These are phyloP conservation scores for Lactarius vividus DNA, from an alignment of 768 basidiomycete species.

Conservation along the genomic window DNA sequence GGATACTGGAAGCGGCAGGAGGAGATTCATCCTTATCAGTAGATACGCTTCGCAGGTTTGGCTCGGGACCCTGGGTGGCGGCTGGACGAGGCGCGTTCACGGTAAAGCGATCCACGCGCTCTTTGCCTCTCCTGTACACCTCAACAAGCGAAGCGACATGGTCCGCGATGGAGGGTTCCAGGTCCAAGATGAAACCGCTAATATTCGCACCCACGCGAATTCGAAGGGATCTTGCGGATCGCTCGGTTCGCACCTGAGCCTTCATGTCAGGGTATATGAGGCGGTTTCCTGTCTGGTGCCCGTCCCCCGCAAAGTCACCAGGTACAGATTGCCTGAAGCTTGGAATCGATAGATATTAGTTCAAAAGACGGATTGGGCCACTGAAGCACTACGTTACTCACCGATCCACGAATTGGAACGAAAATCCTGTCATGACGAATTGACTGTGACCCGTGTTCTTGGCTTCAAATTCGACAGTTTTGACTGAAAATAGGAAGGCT, in stretches of 20 bases:
- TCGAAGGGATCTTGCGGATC: conserved; percentile 46
- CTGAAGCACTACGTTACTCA: conserved; percentile 39
- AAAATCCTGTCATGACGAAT: conserved; percentile 66
- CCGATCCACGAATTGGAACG: conserved; percentile 83
- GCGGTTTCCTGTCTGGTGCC: conserved; percentile 66
- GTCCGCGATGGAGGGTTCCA: conserved; percentile 77
- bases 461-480: conserved; percentile 67
- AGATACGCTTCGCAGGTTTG: conserved; percentile 7
- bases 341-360: conserved; percentile 14
- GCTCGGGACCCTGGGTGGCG: conserved; percentile 12
- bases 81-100: conserved; percentile 50
- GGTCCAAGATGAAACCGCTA: conserved; percentile 80
- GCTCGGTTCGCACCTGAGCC: conserved; percentile 62
- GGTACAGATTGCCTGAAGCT: conserved; percentile 78
- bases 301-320: conserved; percentile 67
- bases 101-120: conserved; percentile 66
- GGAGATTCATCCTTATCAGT: conserved; percentile 34
- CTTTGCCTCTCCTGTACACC: conserved; percentile 80
- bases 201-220: conserved; percentile 67
- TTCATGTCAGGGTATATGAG: conserved; percentile 80
- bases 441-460: conserved; percentile 77
- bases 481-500: conserved; percentile 85
- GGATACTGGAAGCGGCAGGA: conserved; percentile 57
- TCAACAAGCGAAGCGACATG: conserved; percentile 81
- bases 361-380: neutral